Evolutionary conservation across 176 grass and related monocot genomes (phyloP), one percentile per base, ranked within the genome.

Genomic region (Cenchrus americanus): DNA sequence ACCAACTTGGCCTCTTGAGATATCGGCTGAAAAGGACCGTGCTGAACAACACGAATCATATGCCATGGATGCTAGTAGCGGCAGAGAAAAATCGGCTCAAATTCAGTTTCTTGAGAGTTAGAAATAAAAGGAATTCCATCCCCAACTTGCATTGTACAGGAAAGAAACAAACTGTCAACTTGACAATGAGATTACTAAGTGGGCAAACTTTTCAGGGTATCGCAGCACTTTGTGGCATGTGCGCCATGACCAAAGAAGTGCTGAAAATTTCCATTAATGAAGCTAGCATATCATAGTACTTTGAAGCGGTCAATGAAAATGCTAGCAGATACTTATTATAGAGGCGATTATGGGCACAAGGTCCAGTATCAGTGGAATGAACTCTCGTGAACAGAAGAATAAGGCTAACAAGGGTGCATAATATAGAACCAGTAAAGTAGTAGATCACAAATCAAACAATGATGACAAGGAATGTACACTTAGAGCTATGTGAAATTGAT

Each of bases 61-160:
- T 63, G 55, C 19, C n/a, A 51, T 77, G n/a, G 62, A 41, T 70
- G 21, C 81, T 87, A 14, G 51, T 66, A 41, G 74, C 19, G 78
- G 79, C 52, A 14, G 68, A 48, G 18, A 52, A 75, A 69, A 63
- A 62, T 8, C 32, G 11, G 40, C 6, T 44, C 48, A 22, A 42
- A 37, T 79, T 68, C 22, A 23, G 15, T 43, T 76, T 47, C 10
- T 9, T 22, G 62, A 57, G 24, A 75, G 48, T 27, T 68, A 68
- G 61, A 62, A 26, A 9, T 40, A 23, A 79, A 14, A 55, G 15
- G 23, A 48, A 55, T 57, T 32, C 60, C 24, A 10, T 51, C 26
- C 51, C 13, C 30, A 75, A 22, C 42, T 51, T 42, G 41, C 41
- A 76, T 24, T 47, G 5, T 55, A 8, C 46, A 8, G 73, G 75